Evolutionary conservation across 2,329 filamentous ascomycete species (phyloP), one percentile per base, ranked within the genome.

Genomic region (Cytospora leucostoma): DNA sequence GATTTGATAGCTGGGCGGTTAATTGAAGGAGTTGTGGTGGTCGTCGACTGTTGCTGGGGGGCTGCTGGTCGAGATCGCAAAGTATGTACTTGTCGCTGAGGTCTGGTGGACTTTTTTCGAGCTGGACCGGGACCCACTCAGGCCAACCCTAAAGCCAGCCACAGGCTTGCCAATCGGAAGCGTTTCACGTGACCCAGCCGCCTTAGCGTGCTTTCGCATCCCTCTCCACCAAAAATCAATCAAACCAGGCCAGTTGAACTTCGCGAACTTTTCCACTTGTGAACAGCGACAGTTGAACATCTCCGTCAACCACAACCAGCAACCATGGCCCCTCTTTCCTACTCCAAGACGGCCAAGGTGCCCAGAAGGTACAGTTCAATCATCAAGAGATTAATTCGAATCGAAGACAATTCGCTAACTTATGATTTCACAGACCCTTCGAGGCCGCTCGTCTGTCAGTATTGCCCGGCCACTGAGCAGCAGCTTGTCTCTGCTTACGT

Each of bases 391-490:
- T 19, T 21, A 11, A 49, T 52, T 35, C 7, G 21, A 13, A n/a
- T 49, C 17, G 35, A 34, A 19, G 17, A 33, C 52, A 49, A n/a
- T 4, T 33, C 15, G 62, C 65, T 66, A 65, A 66, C 59, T 59
- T 49, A 37, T 32, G n/a, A 87, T 90, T 84, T 13, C 5, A 63
- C 65, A 91, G 94, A 85, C 94, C 95, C 79, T 98, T 97, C 88
- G 95, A 98, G 91, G 94, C 93, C 83, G 95, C 95, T 85, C 95
- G 95, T 91, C 88, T 99, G 95, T 98, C 90, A 91, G 94, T 97
- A 88, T 76, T 83, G 82, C 83, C 87, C 87, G 93, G 90, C 94
- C 95, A 98, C 90, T 98, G 90, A 96, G 88, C 86, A 87, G 80
- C 90, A 97, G 94, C 93, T 91, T 93, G 93, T 78, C 92, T 96